These are phyloP conservation scores for Neofusicoccum sp. DNA, from an alignment of 2,329 filamentous ascomycete species.

Conservation along the genomic window DNA sequence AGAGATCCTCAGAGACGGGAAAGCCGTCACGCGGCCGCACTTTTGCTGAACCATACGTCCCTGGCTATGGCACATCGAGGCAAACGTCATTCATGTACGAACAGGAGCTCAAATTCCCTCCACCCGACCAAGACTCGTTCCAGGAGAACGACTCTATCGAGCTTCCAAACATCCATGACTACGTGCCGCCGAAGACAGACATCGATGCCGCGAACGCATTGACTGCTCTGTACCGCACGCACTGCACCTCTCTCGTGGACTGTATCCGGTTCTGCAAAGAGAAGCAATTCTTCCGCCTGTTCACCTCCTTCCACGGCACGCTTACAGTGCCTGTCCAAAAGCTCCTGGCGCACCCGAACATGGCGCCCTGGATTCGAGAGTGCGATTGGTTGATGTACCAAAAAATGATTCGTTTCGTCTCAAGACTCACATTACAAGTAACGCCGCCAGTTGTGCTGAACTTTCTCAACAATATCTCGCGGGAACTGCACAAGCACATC, in stretches of 20 bases:
- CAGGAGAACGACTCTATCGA: constrained; percentile 68
- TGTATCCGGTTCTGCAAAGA: constrained; percentile 95
- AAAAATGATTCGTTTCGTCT: constrained; percentile 91
- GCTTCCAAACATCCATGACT: constrained; percentile 82
- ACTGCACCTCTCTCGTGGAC: constrained; percentile 93
- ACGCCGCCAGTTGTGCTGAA: constrained; percentile 84
- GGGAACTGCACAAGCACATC: constrained; percentile 76
- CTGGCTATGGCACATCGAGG: constrained; percentile 41
- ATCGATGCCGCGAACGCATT: constrained; percentile 82
- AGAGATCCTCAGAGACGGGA: constrained; percentile 33
- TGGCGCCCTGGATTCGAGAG: constrained; percentile 91
- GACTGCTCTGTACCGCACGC: constrained; percentile 83
- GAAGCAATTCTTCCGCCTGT: constrained; percentile 93
- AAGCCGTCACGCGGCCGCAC: constrained; percentile 44
- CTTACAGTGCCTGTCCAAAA: constrained; percentile 96
- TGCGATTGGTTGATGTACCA: constrained; percentile 96
- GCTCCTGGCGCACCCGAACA: constrained; percentile 73
- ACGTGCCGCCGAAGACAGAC: constrained; percentile 79
- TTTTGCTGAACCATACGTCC: constrained; percentile 47
- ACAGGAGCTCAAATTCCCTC: constrained; percentile 63
- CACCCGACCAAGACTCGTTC: constrained; percentile 55
- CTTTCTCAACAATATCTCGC: constrained; percentile 82
- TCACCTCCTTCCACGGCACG: constrained; percentile 92
- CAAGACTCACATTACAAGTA: constrained; percentile 84
- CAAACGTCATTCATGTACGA: constrained; percentile 53